Evolutionary conservation across 192 early-diverging fungal genomes (phyloP), one percentile per base, ranked within the genome.

Genomic region (Linnemannia exigua): DNA sequence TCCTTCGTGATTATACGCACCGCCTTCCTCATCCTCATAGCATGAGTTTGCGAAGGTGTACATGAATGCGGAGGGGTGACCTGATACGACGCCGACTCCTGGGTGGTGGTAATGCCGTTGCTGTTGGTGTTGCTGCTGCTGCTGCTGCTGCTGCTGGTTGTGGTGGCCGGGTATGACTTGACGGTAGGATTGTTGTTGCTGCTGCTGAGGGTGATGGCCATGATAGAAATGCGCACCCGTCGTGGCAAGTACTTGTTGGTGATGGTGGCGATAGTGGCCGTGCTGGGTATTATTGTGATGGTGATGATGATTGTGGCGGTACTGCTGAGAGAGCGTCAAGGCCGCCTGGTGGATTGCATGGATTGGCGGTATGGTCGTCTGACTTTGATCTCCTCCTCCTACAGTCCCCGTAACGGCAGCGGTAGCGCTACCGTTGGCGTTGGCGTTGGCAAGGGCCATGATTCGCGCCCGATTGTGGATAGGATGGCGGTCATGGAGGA

Each of bases 391-490:
- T 9, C 28, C 25, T 31, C 14, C 58, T 3, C 25, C 28, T 50
- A 31, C 58, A 28, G 58, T 8, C 9, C 52, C 16, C 2, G 74
- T 11, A 70, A 58, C 25, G 7, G 41, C 36, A 31, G 20, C 47
- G n/a, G 46, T 31, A 1, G 28, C 46, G 15, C 48, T 54, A n/a
- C n/a, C n/a, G n/a, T n/a, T n/a, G n/a, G n/a, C n/a, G n/a, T n/a
- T n/a, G n/a, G n/a, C n/a, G 22, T 58, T 67, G 2, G 74, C 77
- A 16, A 76, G 74, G 17, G 61, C 75, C 54, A 86, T 41, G 74
- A 86, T 33, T 17, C 84, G 77, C 0, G 78, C 84, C 17, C 84
- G 67, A 36, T 86, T 86, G 52, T 79, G 84, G 74, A 86, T 86
- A 0, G 84, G 84, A 31, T 86, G 84, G 12, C 84, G 78, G 31